phyloP scores from a whole-genome alignment of 805 yeast species.

The Pichia gijzeniarum region DNA sequence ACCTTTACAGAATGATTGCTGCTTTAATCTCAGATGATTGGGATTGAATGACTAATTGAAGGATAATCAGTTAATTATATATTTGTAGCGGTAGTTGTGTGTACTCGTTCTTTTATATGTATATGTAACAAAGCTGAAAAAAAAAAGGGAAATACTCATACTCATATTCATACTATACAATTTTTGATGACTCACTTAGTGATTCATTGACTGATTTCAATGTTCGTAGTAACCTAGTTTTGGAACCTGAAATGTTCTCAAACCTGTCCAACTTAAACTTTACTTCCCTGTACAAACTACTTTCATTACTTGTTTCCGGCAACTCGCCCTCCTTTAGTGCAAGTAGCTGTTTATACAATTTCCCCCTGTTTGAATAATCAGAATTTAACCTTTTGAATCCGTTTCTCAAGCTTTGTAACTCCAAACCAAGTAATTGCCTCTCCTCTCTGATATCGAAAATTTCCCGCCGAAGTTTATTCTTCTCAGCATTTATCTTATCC shows the following conservation, averaged over 20 bases:
- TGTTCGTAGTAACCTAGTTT: background rate
- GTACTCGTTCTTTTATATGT: background rate
- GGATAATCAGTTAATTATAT: background rate
- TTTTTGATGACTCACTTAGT: background rate
- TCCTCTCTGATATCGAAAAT: conserved; percentile 27
- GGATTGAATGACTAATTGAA: background rate
- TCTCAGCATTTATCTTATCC: conserved; percentile 23
- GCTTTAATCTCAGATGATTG: conserved; percentile 71
- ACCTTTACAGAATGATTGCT: conserved; percentile 93
- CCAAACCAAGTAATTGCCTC: conserved; percentile 11
- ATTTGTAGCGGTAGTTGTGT: background rate
- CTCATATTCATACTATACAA: background rate
- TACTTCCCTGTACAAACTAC: background rate
- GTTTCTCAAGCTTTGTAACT: conserved; percentile 6
- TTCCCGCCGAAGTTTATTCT: conserved; percentile 25
- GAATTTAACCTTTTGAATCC: conserved; percentile 1
- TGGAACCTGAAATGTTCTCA: background rate
- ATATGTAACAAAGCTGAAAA: background rate
- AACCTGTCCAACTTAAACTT: background rate
- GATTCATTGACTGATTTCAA: background rate
- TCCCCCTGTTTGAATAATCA: conserved; percentile 8
- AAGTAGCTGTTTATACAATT: conserved; percentile 6
- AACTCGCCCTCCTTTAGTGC: background rate
- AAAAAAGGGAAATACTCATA: too few species aligned
- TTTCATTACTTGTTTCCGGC: background rate